These are phyloP conservation scores for Pyracantha coccinea DNA, from an alignment of 331 rosid species.

Conservation along the genomic window DNA sequence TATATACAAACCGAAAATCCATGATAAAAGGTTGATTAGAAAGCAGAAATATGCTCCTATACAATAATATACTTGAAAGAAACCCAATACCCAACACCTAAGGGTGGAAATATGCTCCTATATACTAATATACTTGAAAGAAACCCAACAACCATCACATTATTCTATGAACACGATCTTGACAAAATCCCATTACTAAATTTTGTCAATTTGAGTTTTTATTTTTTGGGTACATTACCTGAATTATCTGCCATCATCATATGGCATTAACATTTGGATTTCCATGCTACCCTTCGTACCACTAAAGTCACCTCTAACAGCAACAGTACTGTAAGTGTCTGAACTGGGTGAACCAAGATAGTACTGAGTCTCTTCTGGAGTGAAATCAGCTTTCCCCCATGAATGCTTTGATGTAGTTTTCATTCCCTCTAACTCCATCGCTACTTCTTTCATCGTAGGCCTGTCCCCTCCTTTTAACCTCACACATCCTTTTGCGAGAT, in stretches of 20 bases:
- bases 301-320: not conserved
- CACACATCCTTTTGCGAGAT: not conserved
- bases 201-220: no score
- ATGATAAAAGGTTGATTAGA: no score
- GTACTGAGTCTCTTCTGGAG: not conserved
- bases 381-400: not conserved
- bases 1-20: no score
- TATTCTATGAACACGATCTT: no score
- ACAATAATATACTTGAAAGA: no score
- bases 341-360: not conserved
- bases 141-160: no score
- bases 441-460: not conserved
- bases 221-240: no score
- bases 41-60: no score
- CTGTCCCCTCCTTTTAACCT: not conserved
- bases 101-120: no score
- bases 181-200: no score
- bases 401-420: not conserved
- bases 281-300: constrained; percentile 7
- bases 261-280: constrained; percentile 1
- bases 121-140: no score
- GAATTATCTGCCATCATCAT: not conserved
- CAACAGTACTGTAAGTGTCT: not conserved
- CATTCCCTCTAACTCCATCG: not conserved
- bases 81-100: no score